Percentiles rank a stretch among this genome's conserved stretches.
Conservation (phyloP, 768 basidiomycete genomes). For the Rhodosporidiobolus sp. region DNA sequence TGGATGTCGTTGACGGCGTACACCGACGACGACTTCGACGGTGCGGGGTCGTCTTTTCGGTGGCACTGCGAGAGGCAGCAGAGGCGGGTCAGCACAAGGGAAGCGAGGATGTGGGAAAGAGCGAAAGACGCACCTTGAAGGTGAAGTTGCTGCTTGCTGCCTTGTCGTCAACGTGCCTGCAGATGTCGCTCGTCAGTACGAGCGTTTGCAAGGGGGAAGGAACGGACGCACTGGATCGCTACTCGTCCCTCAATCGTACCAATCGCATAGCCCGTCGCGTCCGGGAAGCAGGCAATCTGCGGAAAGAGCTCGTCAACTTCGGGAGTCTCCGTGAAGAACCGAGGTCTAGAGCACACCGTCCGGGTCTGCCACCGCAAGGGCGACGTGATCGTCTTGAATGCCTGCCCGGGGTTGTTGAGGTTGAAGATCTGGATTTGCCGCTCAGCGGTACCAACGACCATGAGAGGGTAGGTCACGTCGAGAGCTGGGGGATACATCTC, state of each 20-base stretch:
- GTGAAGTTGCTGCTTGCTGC: conserved; percentile 69
- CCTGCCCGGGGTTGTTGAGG: conserved; percentile 70
- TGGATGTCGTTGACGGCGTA: conserved; percentile 81
- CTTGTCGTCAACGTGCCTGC: conserved; percentile 38
- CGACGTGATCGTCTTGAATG: conserved; percentile 54
- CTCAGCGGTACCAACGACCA: conserved; percentile 86
- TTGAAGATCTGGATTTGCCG: conserved; percentile 87
- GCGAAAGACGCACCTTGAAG: conserved; percentile 59
- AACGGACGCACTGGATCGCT: conserved; percentile 77
- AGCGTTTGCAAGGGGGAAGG: background rate
- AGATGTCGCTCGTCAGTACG: background rate
- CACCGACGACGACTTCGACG: conserved; percentile 61
- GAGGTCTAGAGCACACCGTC: conserved; percentile 63
- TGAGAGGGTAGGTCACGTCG: conserved; percentile 36
- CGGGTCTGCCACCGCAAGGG: conserved; percentile 93
- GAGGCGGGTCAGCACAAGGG: background rate
- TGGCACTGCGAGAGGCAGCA: conserved; percentile 53
- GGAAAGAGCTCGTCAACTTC: background rate
- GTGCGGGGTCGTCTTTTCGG: conserved; percentile 58
- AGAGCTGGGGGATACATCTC: conserved; percentile 12
- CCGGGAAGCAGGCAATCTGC: conserved; percentile 50
- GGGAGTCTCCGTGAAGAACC: conserved; percentile 49
- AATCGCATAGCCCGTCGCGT: conserved; percentile 50
- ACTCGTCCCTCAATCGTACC: conserved; percentile 65
- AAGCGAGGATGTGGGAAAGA: background rate